These are phyloP conservation scores for Handroanthus guayacan DNA, from an alignment of 257 asterid species.

Conservation along the genomic window DNA sequence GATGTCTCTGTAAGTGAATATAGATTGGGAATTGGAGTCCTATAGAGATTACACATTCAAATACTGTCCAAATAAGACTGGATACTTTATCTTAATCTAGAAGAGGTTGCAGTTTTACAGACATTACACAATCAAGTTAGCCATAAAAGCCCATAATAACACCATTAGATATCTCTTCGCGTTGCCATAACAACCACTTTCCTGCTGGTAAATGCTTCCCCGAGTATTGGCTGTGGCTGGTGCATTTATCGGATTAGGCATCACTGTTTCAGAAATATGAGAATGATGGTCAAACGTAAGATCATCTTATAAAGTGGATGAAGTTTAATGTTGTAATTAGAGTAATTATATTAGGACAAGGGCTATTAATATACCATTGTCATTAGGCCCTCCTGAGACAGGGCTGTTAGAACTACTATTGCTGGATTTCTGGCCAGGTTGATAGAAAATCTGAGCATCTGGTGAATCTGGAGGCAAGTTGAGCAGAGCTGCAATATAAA, in stretches of 20 bases:
- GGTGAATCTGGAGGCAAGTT: slow-evolving; percentile 80
- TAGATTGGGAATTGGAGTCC: not conserved
- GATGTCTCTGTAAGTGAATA: not conserved
- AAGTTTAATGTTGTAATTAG: not conserved
- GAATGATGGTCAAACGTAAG: not conserved
- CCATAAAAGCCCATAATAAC: slow-evolving; percentile 4
- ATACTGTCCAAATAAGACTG: not conserved
- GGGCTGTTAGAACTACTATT: slow-evolving; percentile 39
- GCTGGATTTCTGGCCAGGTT: slow-evolving; percentile 40
- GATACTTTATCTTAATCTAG: not conserved
- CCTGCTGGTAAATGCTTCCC: slow-evolving; percentile 38
- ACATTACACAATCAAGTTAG: slow-evolving; percentile 3
- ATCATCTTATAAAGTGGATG: not conserved
- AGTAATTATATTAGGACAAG: not conserved
- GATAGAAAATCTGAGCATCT: slow-evolving; percentile 78
- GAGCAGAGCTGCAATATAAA: slow-evolving; percentile 62
- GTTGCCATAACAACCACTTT: slow-evolving; percentile 31
- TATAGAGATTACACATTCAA: not conserved
- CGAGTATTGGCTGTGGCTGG: not conserved
- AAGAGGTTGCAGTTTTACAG: not conserved
- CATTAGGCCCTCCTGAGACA: slow-evolving; percentile 35
- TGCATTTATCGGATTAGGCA: slow-evolving; percentile 33
- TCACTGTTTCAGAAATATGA: slow-evolving; percentile 29
- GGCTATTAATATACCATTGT: slow-evolving; percentile 33
- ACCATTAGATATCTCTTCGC: slow-evolving; percentile 37